phyloP scores from a whole-genome alignment of 768 basidiomycete genomes.

The Paxillus involutus region DNA sequence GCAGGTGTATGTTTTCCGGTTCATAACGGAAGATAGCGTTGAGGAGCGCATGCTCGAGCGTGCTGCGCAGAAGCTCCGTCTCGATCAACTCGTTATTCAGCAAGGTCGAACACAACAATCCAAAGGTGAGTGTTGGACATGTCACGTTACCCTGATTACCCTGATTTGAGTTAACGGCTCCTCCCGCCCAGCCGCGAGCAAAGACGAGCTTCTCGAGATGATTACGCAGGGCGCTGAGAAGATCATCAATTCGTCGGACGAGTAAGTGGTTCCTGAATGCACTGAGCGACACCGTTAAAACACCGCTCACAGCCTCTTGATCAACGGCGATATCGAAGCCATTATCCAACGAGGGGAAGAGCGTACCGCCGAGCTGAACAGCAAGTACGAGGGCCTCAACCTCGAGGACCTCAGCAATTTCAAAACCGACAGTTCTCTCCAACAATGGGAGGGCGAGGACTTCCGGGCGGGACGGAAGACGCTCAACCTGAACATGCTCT shows the following conservation, averaged over 20 bases:
- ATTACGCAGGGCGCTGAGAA: conserved; percentile 97
- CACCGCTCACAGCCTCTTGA: conserved; percentile 48
- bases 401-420: conserved; percentile 96
- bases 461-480: conserved; percentile 76
- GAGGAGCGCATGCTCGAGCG: conserved; percentile 95
- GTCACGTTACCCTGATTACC: background rate
- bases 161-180: background rate
- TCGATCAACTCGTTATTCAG: conserved; percentile 97
- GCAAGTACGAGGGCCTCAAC: conserved; percentile 90
- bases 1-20: conserved; percentile 96
- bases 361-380: conserved; percentile 82
- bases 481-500: conserved; percentile 75
- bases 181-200: conserved; percentile 68
- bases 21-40: conserved; percentile 93
- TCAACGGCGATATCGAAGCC: conserved; percentile 91
- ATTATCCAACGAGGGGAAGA: conserved; percentile 93
- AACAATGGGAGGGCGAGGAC: conserved; percentile 96
- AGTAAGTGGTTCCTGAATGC: conserved; percentile 44
- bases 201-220: conserved; percentile 97
- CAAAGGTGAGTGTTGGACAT: conserved; percentile 54
- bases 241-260: conserved; percentile 81
- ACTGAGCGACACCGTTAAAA: conserved; percentile 1
- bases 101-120: conserved; percentile 83
- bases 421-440: conserved; percentile 88
- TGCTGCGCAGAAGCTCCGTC: conserved; percentile 90